phyloP scores from a whole-genome alignment of 2,329 filamentous ascomycete species.

The Colletotrichum sp. region DNA sequence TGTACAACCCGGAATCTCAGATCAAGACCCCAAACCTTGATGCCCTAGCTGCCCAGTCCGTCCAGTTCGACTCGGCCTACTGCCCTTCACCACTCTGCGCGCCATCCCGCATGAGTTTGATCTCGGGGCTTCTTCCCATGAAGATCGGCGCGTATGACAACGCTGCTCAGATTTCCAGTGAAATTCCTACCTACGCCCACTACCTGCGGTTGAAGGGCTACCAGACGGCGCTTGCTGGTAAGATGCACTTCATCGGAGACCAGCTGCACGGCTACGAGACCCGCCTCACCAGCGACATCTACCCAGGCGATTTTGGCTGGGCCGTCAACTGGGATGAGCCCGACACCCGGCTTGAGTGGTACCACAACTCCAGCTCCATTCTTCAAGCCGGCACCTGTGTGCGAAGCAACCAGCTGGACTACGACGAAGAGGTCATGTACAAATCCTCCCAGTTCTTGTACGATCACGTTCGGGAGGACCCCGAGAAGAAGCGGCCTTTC shows the following conservation, averaged over 20 bases:
- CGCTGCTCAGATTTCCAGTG: conserved; percentile 80
- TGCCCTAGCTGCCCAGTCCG: conserved; percentile 77
- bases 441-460: conserved; percentile 89
- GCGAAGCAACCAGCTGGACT: conserved; percentile 93
- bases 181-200: conserved; percentile 90
- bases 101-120: conserved; percentile 92
- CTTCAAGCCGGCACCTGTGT: conserved; percentile 88
- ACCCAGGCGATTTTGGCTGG: conserved; percentile 94
- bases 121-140: conserved; percentile 88
- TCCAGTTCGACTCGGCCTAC: conserved; percentile 93
- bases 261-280: conserved; percentile 95
- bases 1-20: conserved; percentile 86
- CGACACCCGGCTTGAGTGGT: conserved; percentile 87
- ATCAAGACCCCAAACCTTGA: conserved; percentile 94
- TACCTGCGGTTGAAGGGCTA: conserved; percentile 86
- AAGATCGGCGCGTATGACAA: conserved; percentile 95
- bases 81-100: conserved; percentile 93
- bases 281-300: conserved; percentile 92
- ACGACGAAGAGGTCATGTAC: conserved; percentile 96
- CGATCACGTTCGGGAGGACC: conserved; percentile 84
- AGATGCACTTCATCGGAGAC: conserved; percentile 98
- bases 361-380: conserved; percentile 94
- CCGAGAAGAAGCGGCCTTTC: conserved; percentile 75
- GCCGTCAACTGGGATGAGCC: conserved; percentile 95
- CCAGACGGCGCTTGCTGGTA: conserved; percentile 88